Percentiles rank a stretch among this genome's conserved stretches.
phyloP scores from a whole-genome alignment of 768 basidiomycete genomes.

The Russula foetens region DNA sequence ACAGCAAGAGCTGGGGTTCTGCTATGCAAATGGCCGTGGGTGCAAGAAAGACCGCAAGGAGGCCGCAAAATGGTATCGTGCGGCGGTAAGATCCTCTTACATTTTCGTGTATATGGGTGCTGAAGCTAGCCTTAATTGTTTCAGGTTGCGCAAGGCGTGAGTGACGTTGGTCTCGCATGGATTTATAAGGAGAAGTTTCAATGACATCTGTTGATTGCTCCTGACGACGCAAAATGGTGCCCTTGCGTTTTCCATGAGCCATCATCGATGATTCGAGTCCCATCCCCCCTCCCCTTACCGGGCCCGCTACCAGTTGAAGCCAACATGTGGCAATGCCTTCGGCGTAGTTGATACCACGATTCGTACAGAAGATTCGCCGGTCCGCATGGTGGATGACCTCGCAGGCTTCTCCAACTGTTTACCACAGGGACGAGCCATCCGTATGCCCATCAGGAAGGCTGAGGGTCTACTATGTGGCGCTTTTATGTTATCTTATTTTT shows the following conservation, averaged over 20 bases:
- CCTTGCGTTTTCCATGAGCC: background rate
- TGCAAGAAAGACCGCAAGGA: conserved; percentile 84
- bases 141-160: conserved; percentile 61
- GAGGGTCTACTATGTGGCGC: too few relatives aligned
- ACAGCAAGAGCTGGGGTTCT: conserved; percentile 79
- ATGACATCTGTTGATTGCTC: conserved; percentile 11
- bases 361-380: background rate
- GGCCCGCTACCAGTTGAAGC: background rate
- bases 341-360: background rate
- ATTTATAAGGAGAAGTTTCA: conserved; percentile 84
- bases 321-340: background rate
- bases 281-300: background rate
- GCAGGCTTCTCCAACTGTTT: background rate
- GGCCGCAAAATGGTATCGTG: conserved; percentile 85
- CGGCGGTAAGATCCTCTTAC: conserved; percentile 46
- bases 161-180: conserved; percentile 82
- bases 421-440: background rate
- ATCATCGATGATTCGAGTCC: too few relatives aligned
- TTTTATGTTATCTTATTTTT: background rate
- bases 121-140: background rate
- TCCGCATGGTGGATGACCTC: background rate
- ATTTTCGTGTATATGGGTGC: background rate
- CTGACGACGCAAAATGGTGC: background rate
- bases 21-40: conserved; percentile 78
- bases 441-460: too few relatives aligned